A percentile compares a stretch with the other conserved stretches of the same genome.
Evolutionary conservation across 2,329 filamentous ascomycete genomes (phyloP).

Genomic region (Pseudonectria buxi): DNA sequence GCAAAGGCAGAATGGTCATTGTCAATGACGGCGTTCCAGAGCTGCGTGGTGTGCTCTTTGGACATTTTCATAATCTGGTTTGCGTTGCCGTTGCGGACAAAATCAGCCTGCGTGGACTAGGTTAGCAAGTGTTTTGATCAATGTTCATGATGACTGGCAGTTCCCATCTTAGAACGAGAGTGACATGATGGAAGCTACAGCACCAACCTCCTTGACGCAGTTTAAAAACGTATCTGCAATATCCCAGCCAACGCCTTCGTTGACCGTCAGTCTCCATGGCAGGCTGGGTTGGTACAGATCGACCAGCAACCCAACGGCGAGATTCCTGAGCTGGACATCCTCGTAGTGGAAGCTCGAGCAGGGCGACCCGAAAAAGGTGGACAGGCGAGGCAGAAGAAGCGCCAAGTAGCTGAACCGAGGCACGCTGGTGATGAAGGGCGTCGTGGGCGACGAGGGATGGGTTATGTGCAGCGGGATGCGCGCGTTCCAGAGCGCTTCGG

Average conservation of each 20-base stretch:
- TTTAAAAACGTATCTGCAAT: conserved; percentile 58
- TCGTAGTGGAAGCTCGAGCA: conserved; percentile 56
- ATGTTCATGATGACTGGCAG: too few relatives aligned
- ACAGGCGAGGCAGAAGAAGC: conserved; percentile 48
- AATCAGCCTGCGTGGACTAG: conserved; percentile 57
- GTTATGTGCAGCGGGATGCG: conserved; percentile 50
- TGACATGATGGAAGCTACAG: neutral
- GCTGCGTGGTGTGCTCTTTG: conserved; percentile 71
- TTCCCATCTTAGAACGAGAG: too few relatives aligned
- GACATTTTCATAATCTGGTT: conserved; percentile 86
- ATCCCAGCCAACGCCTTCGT: conserved; percentile 51
- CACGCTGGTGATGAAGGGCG: conserved; percentile 46
- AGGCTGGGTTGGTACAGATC: conserved; percentile 50
- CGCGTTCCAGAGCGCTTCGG: conserved; percentile 48
- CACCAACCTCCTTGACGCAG: conserved; percentile 53
- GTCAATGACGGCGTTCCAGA: conserved; percentile 75
- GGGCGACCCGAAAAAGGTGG: conserved; percentile 44
- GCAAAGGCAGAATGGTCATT: conserved; percentile 69
- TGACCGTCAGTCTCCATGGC: conserved; percentile 50
- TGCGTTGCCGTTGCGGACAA: conserved; percentile 78
- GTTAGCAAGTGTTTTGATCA: too few relatives aligned
- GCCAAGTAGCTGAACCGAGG: conserved; percentile 56
- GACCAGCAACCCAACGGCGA: conserved; percentile 46
- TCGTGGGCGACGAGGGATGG: conserved; percentile 38
- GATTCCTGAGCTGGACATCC: conserved; percentile 45